phyloP scores from a whole-genome alignment of 768 basidiomycete genomes.

The Mycena indigotica region DNA sequence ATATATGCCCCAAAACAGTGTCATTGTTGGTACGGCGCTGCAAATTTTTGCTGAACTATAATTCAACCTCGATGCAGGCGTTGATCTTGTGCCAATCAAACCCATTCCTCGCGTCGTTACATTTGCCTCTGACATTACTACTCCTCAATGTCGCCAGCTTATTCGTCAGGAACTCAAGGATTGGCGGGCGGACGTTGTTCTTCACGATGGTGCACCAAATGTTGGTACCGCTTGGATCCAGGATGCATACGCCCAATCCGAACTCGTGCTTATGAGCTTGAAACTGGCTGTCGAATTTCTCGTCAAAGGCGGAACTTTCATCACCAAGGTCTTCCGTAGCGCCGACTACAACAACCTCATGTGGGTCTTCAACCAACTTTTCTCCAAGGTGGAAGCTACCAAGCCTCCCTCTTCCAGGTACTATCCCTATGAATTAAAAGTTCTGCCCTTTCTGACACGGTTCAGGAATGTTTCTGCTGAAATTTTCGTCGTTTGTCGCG shows the following conservation, averaged over 20 bases:
- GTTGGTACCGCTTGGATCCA: constrained; percentile 99
- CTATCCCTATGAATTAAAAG: constrained; percentile 4
- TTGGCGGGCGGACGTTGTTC: constrained; percentile 98
- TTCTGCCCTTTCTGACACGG: background rate
- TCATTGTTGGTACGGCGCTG: constrained; percentile 76
- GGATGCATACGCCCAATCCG: constrained; percentile 96
- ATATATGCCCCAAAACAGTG: constrained; percentile 91
- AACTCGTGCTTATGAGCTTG: constrained; percentile 92
- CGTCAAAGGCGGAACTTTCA: constrained; percentile 89
- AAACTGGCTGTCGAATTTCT: constrained; percentile 96
- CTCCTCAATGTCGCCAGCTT: constrained; percentile 82
- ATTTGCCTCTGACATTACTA: constrained; percentile 94
- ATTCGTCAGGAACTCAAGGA: constrained; percentile 90
- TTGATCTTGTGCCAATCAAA: constrained; percentile 95
- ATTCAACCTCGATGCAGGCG: constrained; percentile 54
- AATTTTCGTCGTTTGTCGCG: constrained; percentile 98
- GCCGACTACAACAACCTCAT: constrained; percentile 98
- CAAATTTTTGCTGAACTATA: constrained; percentile 1
- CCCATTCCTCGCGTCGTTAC: constrained; percentile 92
- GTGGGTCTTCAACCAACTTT: constrained; percentile 98
- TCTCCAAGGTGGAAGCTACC: constrained; percentile 95
- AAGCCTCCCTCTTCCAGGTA: constrained; percentile 97
- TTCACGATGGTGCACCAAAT: constrained; percentile 99
- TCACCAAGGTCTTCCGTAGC: constrained; percentile 98
- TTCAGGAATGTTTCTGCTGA: constrained; percentile 96